These are phyloP conservation scores for Mucor circinelloides DNA, from an alignment of 371 early-diverging fungal genomes.

Conservation along the genomic window DNA sequence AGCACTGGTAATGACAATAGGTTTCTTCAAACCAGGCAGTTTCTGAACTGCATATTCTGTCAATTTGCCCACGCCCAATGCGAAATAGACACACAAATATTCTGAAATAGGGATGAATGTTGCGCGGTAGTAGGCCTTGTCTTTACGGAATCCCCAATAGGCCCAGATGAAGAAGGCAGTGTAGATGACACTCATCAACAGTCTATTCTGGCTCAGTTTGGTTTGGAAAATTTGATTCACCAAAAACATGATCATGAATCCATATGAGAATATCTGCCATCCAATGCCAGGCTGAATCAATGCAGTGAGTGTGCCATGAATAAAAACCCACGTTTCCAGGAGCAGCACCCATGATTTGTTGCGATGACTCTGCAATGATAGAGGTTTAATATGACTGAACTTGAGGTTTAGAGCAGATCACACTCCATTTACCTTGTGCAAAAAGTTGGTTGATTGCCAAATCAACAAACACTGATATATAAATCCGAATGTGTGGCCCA, in stretches of 20 bases:
- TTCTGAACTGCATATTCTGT: background rate
- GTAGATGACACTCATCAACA: slow-evolving; percentile 14
- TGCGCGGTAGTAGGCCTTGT: slow-evolving; percentile 36
- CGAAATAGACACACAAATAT: slow-evolving; percentile 28
- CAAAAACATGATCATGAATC: slow-evolving; percentile 39
- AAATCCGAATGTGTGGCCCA: slow-evolving; percentile 46
- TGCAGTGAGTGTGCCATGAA: slow-evolving; percentile 46
- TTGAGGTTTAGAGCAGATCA: background rate
- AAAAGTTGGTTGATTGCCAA: slow-evolving; percentile 49
- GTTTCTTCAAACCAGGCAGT: background rate
- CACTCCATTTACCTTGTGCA: slow-evolving; percentile 28
- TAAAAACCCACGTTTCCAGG: slow-evolving; percentile 44
- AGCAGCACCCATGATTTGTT: slow-evolving; percentile 39
- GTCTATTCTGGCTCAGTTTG: slow-evolving; percentile 16
- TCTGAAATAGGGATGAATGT: slow-evolving; percentile 47
- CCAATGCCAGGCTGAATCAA: slow-evolving; percentile 44
- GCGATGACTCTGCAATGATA: slow-evolving; percentile 34
- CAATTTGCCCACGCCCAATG: slow-evolving; percentile 24
- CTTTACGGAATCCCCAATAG: slow-evolving; percentile 30
- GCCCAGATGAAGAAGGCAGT: slow-evolving; percentile 17
- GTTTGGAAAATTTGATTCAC: slow-evolving; percentile 40
- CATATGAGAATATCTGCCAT: slow-evolving; percentile 50
- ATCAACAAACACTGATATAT: slow-evolving; percentile 43
- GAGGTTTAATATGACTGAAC: background rate
- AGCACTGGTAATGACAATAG: slow-evolving; percentile 5